Evolutionary conservation across 2,329 filamentous ascomycete genomes (phyloP), one percentile per base, ranked within the genome.

Genomic region (Xylariaceae sp.): DNA sequence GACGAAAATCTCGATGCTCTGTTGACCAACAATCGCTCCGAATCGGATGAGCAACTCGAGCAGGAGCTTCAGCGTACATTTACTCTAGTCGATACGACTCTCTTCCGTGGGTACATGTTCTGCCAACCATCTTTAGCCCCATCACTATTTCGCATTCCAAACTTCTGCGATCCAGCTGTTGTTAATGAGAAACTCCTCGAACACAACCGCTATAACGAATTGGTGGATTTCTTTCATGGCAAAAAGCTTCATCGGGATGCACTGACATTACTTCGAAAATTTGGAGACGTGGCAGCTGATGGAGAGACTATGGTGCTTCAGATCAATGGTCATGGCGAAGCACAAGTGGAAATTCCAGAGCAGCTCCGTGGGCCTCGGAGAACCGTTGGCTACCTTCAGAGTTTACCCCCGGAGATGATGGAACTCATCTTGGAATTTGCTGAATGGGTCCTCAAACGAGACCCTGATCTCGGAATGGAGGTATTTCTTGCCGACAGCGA

Each of bases 141-240:
- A 2, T 91, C 92, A 0, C 81, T 99, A 0, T 97, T 99, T 75
- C 91, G 94, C 20, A 91, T 97, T 45, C 88, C 92, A 67, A 99
- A 99, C 70, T 97, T 97, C 69, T 97, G 94, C 71, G 93, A 99
- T 64, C 93, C 94, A 0, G 88, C 91, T 24, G 94, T 97, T 2
- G 93, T 99, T 18, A 94, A 96, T 68, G 90, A 96, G 71, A 92
- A 92, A 64, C 77, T 99, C 4, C 85, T 96, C 55, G 91, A 96
- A 69, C 91, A 87, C 33, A 89, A 89, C 53, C 85, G 92, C 26
- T 97, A 96, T 72, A 93, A 88, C 45, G 93, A 97, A 73, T 78
- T 99, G 1, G 92, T 99, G n/a, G 93, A 97, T 70, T 99, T 99
- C 69, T 86, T 97, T 62, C 91, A 95, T 65, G 94, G 94, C 59